A percentile compares a stretch with the other conserved stretches of the same genome.
Evolutionary conservation across 768 basidiomycete genomes (phyloP).

Genomic region (Botryobasidium botryosum): DNA sequence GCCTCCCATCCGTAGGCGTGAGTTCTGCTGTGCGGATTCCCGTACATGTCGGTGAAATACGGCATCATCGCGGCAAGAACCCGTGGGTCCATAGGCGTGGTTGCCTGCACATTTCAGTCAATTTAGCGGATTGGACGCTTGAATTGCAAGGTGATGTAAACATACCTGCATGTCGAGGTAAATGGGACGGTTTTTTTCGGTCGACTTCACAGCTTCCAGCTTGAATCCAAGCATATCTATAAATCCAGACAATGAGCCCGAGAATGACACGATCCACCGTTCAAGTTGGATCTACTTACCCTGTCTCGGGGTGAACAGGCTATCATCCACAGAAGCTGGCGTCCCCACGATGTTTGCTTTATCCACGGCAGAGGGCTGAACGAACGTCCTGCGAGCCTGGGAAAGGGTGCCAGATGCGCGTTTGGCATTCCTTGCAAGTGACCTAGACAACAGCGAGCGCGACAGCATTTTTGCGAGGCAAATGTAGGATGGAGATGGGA

Average conservation of each 20-base stretch:
- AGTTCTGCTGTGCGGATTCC: slow-evolving; percentile 95
- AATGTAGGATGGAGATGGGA: too few species aligned
- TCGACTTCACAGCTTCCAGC: slow-evolving; percentile 40
- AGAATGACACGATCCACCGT: neutral
- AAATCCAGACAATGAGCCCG: neutral
- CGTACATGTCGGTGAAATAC: slow-evolving; percentile 85
- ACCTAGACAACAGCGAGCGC: too few species aligned
- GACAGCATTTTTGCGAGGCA: too few species aligned
- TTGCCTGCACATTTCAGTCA: slow-evolving; percentile 40
- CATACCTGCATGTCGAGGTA: slow-evolving; percentile 95
- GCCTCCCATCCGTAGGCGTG: slow-evolving; percentile 99
- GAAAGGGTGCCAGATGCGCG: too few species aligned
- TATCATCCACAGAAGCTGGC: slow-evolving; percentile 31
- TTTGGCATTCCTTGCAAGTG: too few species aligned
- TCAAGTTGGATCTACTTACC: slow-evolving; percentile 26
- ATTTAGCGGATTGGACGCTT: slow-evolving; percentile 3
- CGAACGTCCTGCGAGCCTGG: slow-evolving; percentile 36
- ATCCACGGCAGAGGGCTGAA: slow-evolving; percentile 70
- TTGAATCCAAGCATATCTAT: slow-evolving; percentile 85
- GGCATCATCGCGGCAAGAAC: slow-evolving; percentile 96
- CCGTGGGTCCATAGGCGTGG: slow-evolving; percentile 92
- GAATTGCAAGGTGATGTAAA: slow-evolving; percentile 4
- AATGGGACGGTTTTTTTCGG: slow-evolving; percentile 65
- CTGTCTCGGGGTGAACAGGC: slow-evolving; percentile 47
- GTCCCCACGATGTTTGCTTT: slow-evolving; percentile 70